Percentiles rank a stretch among this genome's conserved stretches.
phyloP scores from a whole-genome alignment of 306 rosid genomes.

The Prunus dulcis region DNA sequence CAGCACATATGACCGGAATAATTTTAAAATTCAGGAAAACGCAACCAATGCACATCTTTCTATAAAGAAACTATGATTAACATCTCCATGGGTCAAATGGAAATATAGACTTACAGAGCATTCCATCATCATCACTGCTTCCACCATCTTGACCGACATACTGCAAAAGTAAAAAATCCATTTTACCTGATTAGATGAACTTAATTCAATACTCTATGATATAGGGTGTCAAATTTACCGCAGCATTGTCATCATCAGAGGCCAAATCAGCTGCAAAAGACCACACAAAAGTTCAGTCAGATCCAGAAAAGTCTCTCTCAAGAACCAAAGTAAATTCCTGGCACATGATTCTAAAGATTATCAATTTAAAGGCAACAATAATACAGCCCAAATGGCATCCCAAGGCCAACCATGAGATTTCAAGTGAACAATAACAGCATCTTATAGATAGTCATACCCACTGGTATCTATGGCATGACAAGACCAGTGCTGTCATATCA shows the following conservation, averaged over 20 bases:
- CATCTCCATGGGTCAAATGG: slow-evolving; percentile 2
- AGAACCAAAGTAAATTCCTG: not conserved
- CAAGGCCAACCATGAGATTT: not conserved
- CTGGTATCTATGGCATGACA: not conserved
- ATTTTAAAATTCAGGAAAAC: not conserved
- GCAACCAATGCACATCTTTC: slow-evolving; percentile 14
- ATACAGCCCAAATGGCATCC: not conserved
- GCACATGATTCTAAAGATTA: not conserved
- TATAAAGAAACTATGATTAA: slow-evolving; percentile 15
- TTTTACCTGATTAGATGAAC: slow-evolving; percentile 18
- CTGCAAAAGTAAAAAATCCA: slow-evolving; percentile 40
- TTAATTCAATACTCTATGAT: slow-evolving; percentile 6
- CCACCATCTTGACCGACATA: slow-evolving; percentile 55
- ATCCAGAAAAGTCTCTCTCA: not conserved
- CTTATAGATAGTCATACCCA: not conserved
- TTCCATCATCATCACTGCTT: slow-evolving; percentile 84
- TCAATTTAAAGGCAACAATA: not conserved
- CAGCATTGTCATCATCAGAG: slow-evolving; percentile 50
- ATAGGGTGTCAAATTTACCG: slow-evolving; percentile 36
- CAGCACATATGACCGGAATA: not conserved
- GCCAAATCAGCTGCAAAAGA: slow-evolving; percentile 61
- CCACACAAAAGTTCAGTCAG: slow-evolving; percentile 19
- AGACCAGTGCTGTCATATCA: not conserved
- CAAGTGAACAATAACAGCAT: not conserved
- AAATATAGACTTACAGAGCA: slow-evolving; percentile 70